Conservation (phyloP, 2,329 filamentous ascomycete genomes). For the Xylaria sp. region DNA sequence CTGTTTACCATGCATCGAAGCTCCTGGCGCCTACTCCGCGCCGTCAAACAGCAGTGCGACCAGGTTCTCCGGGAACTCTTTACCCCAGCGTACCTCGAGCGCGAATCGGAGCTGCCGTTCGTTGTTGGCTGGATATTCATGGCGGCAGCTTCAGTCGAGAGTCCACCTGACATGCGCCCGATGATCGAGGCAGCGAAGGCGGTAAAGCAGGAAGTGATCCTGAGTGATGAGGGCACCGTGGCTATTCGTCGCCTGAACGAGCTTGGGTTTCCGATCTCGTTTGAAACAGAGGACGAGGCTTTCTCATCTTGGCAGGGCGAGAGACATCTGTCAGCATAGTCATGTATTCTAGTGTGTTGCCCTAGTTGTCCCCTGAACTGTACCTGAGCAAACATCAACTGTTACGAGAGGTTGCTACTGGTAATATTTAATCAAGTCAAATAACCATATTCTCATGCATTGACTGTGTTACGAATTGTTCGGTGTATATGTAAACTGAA, state of each 20-base stretch:
- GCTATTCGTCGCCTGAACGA: conserved; percentile 12
- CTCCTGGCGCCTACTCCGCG: conserved; percentile 11
- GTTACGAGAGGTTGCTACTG: too few species aligned
- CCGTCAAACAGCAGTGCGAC: conserved; percentile 13
- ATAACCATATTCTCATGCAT: too few species aligned
- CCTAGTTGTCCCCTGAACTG: too few species aligned
- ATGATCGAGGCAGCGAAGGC: conserved; percentile 11
- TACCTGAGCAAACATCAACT: too few species aligned
- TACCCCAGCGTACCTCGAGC: conserved; percentile 13
- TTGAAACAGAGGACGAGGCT: neutral
- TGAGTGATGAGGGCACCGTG: neutral
- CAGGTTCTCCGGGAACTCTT: conserved; percentile 7
- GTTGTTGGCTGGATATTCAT: conserved; percentile 13
- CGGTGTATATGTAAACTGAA: too few species aligned
- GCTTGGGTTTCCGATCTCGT: conserved; percentile 6
- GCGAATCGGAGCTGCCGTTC: conserved; percentile 10
- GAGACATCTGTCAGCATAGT: neutral
- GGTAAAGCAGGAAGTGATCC: conserved; percentile 2
- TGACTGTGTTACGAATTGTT: too few species aligned
- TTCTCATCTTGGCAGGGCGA: conserved; percentile 1
- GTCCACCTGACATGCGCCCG: conserved; percentile 4
- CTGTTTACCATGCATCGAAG: conserved; percentile 9
- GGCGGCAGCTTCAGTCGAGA: conserved; percentile 1
- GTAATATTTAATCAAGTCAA: too few species aligned
- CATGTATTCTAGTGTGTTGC: neutral